Conservation (phyloP, 169 alveolate species). For the Plasmodium billcollinsi region DNA sequence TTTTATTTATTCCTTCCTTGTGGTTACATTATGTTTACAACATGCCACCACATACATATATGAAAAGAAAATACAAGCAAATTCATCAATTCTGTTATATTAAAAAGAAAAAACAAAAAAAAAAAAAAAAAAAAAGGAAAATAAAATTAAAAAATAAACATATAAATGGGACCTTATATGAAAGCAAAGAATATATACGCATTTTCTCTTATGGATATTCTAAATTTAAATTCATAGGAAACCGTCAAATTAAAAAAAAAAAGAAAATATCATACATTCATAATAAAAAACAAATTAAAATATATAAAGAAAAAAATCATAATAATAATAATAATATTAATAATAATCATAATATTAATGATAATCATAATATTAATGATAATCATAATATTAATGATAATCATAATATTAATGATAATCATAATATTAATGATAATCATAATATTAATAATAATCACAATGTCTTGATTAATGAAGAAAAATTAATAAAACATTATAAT, state of each 20-base stretch:
- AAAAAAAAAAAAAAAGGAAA: not conserved
- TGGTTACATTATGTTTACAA: slow-evolving; percentile 75
- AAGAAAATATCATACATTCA: not conserved
- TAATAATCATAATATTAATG: not conserved
- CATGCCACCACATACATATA: slow-evolving; percentile 67
- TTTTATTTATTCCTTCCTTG: slow-evolving; percentile 67
- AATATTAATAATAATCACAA: not conserved
- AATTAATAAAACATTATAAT: slow-evolving; percentile 63
- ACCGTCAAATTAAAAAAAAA: not conserved
- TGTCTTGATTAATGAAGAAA: not conserved
- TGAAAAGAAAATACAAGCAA: slow-evolving; percentile 13
- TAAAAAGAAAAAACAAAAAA: not conserved
- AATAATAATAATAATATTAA: no score
- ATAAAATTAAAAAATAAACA: slow-evolving; percentile 2
- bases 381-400: not conserved
- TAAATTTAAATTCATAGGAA: slow-evolving; percentile 8
- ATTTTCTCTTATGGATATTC: not conserved
- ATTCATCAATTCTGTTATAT: slow-evolving; percentile 27
- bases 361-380: not conserved
- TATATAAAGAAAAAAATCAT: no score
- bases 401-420: not conserved
- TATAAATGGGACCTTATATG: not conserved
- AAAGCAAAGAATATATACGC: not conserved
- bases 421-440: not conserved
- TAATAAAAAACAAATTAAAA: no score